Evolutionary conservation across 768 basidiomycete species (phyloP).

Genomic region (Mycena capillaripes): DNA sequence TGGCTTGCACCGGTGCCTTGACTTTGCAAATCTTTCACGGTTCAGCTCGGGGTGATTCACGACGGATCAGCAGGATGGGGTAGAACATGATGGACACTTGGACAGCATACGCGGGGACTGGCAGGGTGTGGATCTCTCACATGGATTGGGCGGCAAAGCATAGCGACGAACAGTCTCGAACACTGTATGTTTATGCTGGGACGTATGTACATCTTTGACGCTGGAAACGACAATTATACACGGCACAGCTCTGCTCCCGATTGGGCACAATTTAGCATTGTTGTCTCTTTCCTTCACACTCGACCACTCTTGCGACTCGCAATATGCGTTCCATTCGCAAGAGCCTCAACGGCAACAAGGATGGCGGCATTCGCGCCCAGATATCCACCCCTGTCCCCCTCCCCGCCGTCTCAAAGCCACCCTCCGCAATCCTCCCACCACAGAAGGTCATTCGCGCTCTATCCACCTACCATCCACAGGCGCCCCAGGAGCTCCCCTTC

Average conservation of each 20-base stretch:
- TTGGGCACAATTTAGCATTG: neutral
- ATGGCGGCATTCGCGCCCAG: conserved; percentile 62
- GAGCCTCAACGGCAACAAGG: conserved; percentile 77
- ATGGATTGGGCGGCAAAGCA: neutral
- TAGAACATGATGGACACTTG: too few species aligned
- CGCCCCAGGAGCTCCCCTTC: conserved; percentile 91
- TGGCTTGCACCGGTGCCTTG: too few species aligned
- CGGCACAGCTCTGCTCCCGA: too few species aligned
- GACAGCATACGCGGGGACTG: neutral
- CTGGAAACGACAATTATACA: too few species aligned
- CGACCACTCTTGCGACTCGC: too few species aligned
- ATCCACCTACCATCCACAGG: conserved; percentile 71
- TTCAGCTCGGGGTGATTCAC: too few species aligned
- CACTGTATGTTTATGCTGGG: too few species aligned
- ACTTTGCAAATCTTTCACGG: neutral
- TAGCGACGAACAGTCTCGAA: conserved; percentile 6
- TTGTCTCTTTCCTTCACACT: conserved; percentile 38
- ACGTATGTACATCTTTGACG: too few species aligned
- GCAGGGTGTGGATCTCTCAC: neutral
- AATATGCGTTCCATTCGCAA: conserved; percentile 93
- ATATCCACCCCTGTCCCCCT: conserved; percentile 80
- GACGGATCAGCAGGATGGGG: conserved; percentile 18
- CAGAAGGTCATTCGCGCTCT: conserved; percentile 96
- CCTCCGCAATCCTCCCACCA: conserved; percentile 82
- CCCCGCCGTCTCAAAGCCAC: conserved; percentile 78